These are phyloP conservation scores for Gremmenia infestans DNA, from an alignment of 2,329 filamentous ascomycete genomes.

Conservation along the genomic window DNA sequence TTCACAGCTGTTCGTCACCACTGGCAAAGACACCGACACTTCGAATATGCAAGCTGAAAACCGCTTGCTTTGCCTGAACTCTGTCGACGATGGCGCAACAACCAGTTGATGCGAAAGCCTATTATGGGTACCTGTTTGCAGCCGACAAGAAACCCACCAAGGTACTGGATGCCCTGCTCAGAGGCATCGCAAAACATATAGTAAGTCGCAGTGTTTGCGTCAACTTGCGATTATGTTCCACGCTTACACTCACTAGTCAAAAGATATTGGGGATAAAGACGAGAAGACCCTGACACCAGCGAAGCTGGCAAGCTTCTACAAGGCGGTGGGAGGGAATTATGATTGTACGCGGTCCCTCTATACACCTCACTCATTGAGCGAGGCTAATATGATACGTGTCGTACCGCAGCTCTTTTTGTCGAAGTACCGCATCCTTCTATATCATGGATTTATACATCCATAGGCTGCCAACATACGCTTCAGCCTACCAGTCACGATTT, in stretches of 20 bases:
- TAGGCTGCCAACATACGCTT: conserved; percentile 84
- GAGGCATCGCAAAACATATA: conserved; percentile 64
- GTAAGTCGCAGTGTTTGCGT: conserved; percentile 44
- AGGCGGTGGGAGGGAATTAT: conserved; percentile 68
- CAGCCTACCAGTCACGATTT: conserved; percentile 70
- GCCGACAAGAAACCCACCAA: conserved; percentile 62
- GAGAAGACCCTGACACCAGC: conserved; percentile 53
- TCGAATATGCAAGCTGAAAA: conserved; percentile 12
- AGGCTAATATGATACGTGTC: conserved; percentile 13
- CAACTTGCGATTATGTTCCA: neutral
- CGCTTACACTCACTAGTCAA: conserved; percentile 40
- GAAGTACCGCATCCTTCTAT: conserved; percentile 68
- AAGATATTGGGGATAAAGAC: conserved; percentile 53
- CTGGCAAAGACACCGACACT: neutral
- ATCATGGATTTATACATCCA: conserved; percentile 86
- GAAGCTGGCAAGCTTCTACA: conserved; percentile 75
- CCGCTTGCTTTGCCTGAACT: conserved; percentile 1
- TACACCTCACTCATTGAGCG: conserved; percentile 3
- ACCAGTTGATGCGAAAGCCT: conserved; percentile 25
- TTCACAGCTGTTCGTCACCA: neutral
- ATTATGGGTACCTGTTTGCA: conserved; percentile 65
- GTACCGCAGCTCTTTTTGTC: conserved; percentile 62
- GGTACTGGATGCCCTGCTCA: conserved; percentile 61
- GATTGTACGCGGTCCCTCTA: conserved; percentile 45
- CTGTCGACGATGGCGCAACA: conserved; percentile 18